Evolutionary conservation across 345 rosid species (phyloP).

Genomic region (Euphorbia peplus): DNA sequence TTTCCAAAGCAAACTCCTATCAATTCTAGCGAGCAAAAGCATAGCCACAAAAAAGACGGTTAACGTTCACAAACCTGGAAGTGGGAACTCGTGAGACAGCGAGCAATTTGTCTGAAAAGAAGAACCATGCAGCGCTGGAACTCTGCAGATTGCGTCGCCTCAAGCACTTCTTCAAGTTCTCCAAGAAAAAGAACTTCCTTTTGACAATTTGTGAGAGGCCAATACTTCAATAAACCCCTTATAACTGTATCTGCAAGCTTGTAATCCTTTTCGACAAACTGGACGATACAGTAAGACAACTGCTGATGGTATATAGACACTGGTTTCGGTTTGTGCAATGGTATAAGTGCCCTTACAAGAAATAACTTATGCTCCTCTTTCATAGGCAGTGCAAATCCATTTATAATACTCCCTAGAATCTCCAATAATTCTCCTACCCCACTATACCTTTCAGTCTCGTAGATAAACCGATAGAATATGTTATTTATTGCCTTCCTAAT

Average conservation of each 20-base stretch:
- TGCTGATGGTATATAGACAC: constrained; percentile 72
- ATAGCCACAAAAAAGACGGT: constrained; percentile 9
- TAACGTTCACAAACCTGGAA: constrained; percentile 59
- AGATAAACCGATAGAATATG: constrained; percentile 78
- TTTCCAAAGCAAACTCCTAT: background rate
- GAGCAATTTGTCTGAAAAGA: constrained; percentile 75
- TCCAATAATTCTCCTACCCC: constrained; percentile 83
- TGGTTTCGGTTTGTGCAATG: constrained; percentile 81
- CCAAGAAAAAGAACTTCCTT: constrained; percentile 89
- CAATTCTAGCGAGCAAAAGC: background rate
- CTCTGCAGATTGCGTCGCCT: constrained; percentile 78
- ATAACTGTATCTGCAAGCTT: constrained; percentile 81
- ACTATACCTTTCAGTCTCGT: constrained; percentile 81
- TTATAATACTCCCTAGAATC: constrained; percentile 84
- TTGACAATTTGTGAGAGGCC: constrained; percentile 85
- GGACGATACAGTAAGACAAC: constrained; percentile 72
- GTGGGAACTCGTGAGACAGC: constrained; percentile 81
- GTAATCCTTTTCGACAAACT: constrained; percentile 93
- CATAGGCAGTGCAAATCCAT: constrained; percentile 95
- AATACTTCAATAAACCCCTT: constrained; percentile 77
- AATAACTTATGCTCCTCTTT: constrained; percentile 90
- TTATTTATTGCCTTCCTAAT: constrained; percentile 76
- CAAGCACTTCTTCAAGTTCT: constrained; percentile 93
- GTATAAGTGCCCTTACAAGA: constrained; percentile 82
- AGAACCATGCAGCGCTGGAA: constrained; percentile 85